Percentiles rank a stretch among this genome's conserved stretches.
Evolutionary conservation across 306 rosid species (phyloP).

Genomic region (apple (Malus domestica)): DNA sequence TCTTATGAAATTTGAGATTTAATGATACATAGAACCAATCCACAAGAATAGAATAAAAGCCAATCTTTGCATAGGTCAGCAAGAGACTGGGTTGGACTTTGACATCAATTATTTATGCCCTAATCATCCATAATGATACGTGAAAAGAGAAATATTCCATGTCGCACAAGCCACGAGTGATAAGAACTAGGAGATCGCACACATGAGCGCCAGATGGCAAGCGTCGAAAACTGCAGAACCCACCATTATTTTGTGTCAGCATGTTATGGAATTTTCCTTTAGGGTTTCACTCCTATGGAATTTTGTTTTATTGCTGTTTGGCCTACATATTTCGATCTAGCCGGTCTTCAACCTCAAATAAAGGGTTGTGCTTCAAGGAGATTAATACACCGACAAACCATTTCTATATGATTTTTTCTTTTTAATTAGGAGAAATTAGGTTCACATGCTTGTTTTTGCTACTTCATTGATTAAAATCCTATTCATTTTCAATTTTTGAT

Average conservation of each 20-base stretch:
- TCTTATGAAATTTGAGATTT: not conserved
- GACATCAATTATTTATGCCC: not conserved
- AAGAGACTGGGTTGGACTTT: not conserved
- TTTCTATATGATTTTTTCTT: not conserved
- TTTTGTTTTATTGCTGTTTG: not conserved
- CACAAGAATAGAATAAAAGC: too few relatives aligned
- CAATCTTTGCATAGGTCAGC: not conserved
- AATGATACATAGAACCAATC: not conserved
- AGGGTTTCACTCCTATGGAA: not conserved
- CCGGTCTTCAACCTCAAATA: conserved; percentile 10
- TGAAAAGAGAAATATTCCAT: not conserved
- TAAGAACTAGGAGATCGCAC: not conserved
- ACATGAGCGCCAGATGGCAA: conserved; percentile 7
- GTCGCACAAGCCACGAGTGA: not conserved
- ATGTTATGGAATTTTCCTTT: not conserved
- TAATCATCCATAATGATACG: not conserved
- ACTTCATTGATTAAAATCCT: too few relatives aligned
- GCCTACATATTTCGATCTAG: not conserved
- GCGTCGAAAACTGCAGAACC: not conserved
- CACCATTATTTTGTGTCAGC: not conserved
- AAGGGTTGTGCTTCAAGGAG: conserved; percentile 7
- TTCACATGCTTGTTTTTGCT: too few relatives aligned
- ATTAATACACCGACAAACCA: not conserved
- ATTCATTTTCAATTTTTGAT: too few relatives aligned
- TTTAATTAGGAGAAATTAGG: not conserved